phyloP scores from a whole-genome alignment of 1,284 basidiomycete species.

The Marasmius sp. region DNA sequence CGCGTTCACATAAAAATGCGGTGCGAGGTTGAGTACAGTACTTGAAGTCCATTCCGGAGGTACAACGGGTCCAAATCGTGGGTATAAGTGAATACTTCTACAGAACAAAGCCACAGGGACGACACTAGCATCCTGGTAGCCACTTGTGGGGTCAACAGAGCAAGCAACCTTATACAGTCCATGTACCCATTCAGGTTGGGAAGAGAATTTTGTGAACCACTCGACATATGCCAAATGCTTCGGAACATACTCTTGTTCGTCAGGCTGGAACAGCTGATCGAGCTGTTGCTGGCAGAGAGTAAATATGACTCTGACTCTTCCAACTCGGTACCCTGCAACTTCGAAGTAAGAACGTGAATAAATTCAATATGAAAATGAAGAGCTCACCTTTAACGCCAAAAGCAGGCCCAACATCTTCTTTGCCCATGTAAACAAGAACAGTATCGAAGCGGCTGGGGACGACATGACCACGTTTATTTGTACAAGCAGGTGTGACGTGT shows the following conservation, averaged over 20 bases:
- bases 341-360: neutral
- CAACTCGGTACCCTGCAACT: neutral
- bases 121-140: no score
- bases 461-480: neutral
- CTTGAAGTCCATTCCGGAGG: no score
- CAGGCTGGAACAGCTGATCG: neutral
- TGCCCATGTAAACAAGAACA: neutral
- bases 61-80: no score
- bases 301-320: neutral
- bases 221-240: neutral
- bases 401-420: neutral
- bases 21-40: no score
- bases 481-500: neutral
- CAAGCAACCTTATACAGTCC: no score
- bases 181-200: no score
- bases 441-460: neutral
- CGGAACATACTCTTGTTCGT: neutral
- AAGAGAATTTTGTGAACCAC: neutral
- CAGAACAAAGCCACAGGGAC: no score
- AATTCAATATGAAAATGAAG: neutral
- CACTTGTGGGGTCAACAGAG: no score
- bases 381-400: neutral
- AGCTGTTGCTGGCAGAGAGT: neutral
- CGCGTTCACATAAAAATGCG: no score
- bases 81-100: no score